These are phyloP conservation scores for Coemansia sp. DNA, from an alignment of 192 early-diverging fungal species.

Conservation along the genomic window DNA sequence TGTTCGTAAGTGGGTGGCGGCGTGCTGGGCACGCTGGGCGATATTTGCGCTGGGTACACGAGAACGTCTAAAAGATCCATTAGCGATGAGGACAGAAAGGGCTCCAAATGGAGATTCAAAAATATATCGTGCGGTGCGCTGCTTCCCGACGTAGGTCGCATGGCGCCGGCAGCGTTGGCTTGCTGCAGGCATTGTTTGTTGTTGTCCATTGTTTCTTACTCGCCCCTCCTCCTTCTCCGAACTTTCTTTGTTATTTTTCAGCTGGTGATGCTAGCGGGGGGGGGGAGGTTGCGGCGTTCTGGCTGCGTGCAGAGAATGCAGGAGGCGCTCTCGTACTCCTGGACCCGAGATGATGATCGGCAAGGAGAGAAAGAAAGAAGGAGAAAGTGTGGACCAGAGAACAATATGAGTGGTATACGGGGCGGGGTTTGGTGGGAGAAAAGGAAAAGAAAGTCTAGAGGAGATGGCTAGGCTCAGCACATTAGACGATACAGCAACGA, in stretches of 20 bases:
- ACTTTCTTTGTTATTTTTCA: background rate
- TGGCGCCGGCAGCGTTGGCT: constrained; percentile 13
- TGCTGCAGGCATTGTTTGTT: constrained; percentile 42
- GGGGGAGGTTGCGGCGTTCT: constrained; percentile 6
- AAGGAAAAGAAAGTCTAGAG: background rate
- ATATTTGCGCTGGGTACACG: constrained; percentile 28
- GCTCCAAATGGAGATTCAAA: constrained; percentile 49
- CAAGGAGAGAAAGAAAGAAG: background rate
- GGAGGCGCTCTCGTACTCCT: background rate
- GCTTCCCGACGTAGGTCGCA: constrained; percentile 29
- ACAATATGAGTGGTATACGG: background rate
- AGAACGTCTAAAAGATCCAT: constrained; percentile 49
- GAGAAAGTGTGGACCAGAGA: background rate
- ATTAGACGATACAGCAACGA: background rate
- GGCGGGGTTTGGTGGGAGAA: background rate
- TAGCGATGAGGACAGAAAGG: constrained; percentile 48
- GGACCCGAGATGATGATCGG: background rate
- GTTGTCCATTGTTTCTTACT: constrained; percentile 36
- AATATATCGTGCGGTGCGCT: constrained; percentile 37
- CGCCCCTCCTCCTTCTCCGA: too few species aligned
- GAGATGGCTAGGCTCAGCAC: background rate
- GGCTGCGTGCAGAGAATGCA: background rate
- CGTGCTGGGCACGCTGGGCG: constrained; percentile 48
- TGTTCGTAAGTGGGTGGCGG: constrained; percentile 53
- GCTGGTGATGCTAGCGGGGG: background rate